phyloP scores from a whole-genome alignment of 2,329 filamentous ascomycete genomes.

The Botryosphaeria dothidea region DNA sequence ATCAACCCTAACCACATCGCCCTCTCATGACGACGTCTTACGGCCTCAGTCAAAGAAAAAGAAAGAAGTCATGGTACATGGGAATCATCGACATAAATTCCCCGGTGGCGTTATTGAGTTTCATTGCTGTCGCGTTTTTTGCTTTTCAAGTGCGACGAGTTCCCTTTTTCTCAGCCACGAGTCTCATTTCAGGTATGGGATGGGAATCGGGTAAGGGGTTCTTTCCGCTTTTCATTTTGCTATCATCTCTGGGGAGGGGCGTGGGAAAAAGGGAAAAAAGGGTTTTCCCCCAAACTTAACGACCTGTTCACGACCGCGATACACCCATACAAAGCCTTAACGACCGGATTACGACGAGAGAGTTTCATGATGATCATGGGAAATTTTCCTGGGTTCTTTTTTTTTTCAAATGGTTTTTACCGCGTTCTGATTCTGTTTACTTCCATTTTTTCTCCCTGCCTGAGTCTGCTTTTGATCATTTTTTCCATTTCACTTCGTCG shows the following conservation, averaged over 20 bases:
- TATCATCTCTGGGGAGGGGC: background rate
- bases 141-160: slow-evolving; percentile 10
- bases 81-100: background rate
- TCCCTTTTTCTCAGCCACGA: slow-evolving; percentile 1
- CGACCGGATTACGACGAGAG: slow-evolving; percentile 10
- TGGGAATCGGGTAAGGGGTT: background rate
- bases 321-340: slow-evolving; percentile 17
- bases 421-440: background rate
- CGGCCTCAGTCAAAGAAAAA: background rate
- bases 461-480: background rate
- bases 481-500: slow-evolving; percentile 8
- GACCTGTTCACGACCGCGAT: slow-evolving; percentile 15
- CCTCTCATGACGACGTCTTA: background rate
- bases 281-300: slow-evolving; percentile 1
- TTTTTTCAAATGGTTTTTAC: background rate
- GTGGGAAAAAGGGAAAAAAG: slow-evolving; percentile 5
- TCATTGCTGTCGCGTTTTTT: background rate
- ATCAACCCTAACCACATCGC: background rate
- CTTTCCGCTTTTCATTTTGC: background rate
- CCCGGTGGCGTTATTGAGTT: slow-evolving; percentile 5
- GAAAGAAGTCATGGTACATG: slow-evolving; percentile 8
- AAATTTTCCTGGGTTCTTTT: background rate
- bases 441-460: background rate
- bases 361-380: slow-evolving; percentile 6
- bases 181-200: slow-evolving; percentile 10